Evolutionary conservation across 1,139 yeast genomes (phyloP).

Genomic region (Lodderomyces pseudojiufengensis): DNA sequence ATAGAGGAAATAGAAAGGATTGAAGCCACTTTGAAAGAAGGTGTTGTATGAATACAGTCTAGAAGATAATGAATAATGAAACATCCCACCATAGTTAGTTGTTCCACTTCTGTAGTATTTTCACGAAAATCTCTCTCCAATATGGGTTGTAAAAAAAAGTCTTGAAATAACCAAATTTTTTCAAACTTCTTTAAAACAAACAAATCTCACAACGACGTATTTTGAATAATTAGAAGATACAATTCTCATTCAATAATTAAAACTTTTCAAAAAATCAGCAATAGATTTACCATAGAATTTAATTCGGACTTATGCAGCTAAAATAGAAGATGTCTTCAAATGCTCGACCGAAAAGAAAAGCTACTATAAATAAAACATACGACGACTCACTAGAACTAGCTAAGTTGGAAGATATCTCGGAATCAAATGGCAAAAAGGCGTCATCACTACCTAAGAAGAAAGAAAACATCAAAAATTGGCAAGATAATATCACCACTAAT

Average conservation of each 20-base stretch:
- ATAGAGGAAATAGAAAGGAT: constrained; percentile 72
- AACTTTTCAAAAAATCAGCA: too few relatives aligned
- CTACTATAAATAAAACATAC: constrained; percentile 43
- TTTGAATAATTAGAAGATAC: too few relatives aligned
- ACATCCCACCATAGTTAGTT: background rate
- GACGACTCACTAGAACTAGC: constrained; percentile 31
- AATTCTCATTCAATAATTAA: too few relatives aligned
- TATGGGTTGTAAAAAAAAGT: background rate
- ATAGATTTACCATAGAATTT: too few relatives aligned
- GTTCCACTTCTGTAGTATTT: too few relatives aligned
- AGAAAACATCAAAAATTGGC: background rate
- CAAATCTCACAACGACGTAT: too few relatives aligned
- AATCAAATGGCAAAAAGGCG: too few relatives aligned
- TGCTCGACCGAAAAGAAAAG: constrained; percentile 43
- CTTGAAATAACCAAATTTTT: too few relatives aligned
- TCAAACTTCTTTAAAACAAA: too few relatives aligned
- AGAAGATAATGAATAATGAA: too few relatives aligned
- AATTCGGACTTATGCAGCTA: background rate
- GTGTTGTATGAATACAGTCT: too few relatives aligned
- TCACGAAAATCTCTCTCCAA: background rate
- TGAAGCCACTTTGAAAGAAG: constrained; percentile 32
- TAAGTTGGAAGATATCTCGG: background rate
- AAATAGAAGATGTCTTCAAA: background rate
- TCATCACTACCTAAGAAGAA: constrained; percentile 6
- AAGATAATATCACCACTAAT: constrained; percentile 1